Evolutionary conservation across 768 basidiomycete genomes (phyloP).

Genomic region (Kwoniella botswanensis): DNA sequence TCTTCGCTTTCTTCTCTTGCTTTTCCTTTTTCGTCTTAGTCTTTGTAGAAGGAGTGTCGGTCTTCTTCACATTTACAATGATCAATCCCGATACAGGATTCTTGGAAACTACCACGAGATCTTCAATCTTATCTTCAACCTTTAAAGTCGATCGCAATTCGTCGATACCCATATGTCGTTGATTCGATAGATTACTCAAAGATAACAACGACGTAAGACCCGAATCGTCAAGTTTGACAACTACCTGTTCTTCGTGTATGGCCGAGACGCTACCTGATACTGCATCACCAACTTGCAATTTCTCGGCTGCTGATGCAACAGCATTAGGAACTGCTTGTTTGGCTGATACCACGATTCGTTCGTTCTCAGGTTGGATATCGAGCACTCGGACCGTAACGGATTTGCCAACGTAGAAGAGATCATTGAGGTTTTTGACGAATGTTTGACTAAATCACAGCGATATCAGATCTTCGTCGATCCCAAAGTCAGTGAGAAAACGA

Average conservation of each 20-base stretch:
- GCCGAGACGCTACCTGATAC: conserved; percentile 64
- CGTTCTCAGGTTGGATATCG: conserved; percentile 65
- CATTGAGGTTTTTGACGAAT: conserved; percentile 58
- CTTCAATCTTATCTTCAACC: conserved; percentile 71
- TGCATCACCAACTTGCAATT: conserved; percentile 51
- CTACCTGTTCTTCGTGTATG: conserved; percentile 81
- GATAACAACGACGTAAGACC: conserved; percentile 81
- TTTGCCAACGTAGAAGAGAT: conserved; percentile 77
- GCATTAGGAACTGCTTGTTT: conserved; percentile 70
- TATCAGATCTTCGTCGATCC: background rate
- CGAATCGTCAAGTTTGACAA: conserved; percentile 73
- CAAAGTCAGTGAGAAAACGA: conserved; percentile 16
- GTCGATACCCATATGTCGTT: conserved; percentile 68
- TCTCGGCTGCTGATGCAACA: conserved; percentile 38
- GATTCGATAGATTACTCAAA: conserved; percentile 82
- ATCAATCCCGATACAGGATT: conserved; percentile 84
- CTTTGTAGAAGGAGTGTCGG: conserved; percentile 3
- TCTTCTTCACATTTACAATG: conserved; percentile 61
- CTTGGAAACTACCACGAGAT: conserved; percentile 85
- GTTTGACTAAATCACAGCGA: conserved; percentile 67
- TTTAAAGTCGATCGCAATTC: conserved; percentile 71
- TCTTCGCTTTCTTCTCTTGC: conserved; percentile 22
- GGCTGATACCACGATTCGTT: conserved; percentile 80
- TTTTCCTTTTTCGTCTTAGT: conserved; percentile 36
- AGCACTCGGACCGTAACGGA: conserved; percentile 83